Conservation (phyloP, 371 early-diverging fungal genomes). For the Apophysomyces ossiformis region DNA sequence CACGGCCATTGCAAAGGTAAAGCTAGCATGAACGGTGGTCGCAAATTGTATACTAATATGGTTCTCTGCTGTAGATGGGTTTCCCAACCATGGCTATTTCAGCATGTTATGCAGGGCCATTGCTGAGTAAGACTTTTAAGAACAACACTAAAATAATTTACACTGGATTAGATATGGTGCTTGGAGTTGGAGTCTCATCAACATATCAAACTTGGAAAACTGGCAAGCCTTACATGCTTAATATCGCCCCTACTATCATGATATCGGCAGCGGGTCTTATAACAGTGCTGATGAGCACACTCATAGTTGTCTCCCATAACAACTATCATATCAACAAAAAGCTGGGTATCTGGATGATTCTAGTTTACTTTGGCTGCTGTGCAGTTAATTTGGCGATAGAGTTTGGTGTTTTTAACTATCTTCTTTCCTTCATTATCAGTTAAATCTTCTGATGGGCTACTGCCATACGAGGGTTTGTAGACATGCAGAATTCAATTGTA, state of each 20-base stretch:
- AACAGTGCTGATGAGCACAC: slow-evolving; percentile 51
- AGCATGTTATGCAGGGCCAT: slow-evolving; percentile 86
- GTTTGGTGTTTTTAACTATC: slow-evolving; percentile 26
- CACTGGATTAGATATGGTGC: slow-evolving; percentile 59
- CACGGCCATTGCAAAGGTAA: slow-evolving; percentile 76
- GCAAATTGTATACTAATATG: not conserved
- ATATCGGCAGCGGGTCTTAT: slow-evolving; percentile 58
- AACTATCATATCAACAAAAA: slow-evolving; percentile 52
- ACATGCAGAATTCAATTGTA: too few relatives aligned
- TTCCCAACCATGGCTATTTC: slow-evolving; percentile 85
- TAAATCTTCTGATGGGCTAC: not conserved
- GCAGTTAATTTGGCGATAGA: slow-evolving; percentile 55
- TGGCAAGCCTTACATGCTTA: slow-evolving; percentile 45
- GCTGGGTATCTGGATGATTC: slow-evolving; percentile 61
- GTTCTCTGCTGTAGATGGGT: slow-evolving; percentile 57
- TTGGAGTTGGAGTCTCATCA: slow-evolving; percentile 80
- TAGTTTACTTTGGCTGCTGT: slow-evolving; percentile 55
- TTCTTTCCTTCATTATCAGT: not conserved
- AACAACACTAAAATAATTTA: not conserved
- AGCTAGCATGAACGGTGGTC: not conserved
- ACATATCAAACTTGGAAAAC: slow-evolving; percentile 55
- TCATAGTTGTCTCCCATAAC: slow-evolving; percentile 55
- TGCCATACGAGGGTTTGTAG: too few relatives aligned
- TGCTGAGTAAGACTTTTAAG: slow-evolving; percentile 61
- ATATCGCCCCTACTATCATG: slow-evolving; percentile 60